Conservation (phyloP, 345 rosid species). For the Barbarea vulgaris region DNA sequence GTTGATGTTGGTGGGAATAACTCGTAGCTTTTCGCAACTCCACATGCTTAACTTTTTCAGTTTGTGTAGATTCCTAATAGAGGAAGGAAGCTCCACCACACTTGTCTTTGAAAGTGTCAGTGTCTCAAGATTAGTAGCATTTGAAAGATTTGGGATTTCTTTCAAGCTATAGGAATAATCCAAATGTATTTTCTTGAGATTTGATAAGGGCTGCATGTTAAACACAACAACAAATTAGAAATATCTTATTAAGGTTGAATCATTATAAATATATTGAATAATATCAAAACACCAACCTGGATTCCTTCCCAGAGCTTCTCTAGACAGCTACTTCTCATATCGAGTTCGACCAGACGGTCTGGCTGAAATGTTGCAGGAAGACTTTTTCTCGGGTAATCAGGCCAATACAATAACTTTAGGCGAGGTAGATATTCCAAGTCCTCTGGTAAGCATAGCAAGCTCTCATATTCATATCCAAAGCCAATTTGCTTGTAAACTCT, state of each 20-base stretch:
- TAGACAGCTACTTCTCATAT: neutral
- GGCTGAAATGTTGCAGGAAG: slow-evolving; percentile 11
- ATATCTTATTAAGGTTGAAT: neutral
- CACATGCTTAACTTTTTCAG: neutral
- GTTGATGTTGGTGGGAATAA: neutral
- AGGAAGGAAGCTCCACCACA: slow-evolving; percentile 5
- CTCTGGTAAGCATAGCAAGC: too few species aligned
- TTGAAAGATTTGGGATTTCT: slow-evolving; percentile 23
- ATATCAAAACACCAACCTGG: slow-evolving; percentile 25
- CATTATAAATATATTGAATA: neutral
- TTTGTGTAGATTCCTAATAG: neutral
- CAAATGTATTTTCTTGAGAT: slow-evolving; percentile 33
- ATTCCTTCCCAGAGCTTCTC: slow-evolving; percentile 36
- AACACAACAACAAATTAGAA: neutral
- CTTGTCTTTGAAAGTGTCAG: neutral
- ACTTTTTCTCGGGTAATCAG: neutral
- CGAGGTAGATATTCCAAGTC: slow-evolving; percentile 16
- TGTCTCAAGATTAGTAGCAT: neutral
- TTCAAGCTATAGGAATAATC: neutral
- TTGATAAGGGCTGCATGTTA: slow-evolving; percentile 22
- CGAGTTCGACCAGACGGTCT: neutral
- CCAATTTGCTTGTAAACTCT: too few species aligned
- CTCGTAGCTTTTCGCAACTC: neutral
- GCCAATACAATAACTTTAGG: slow-evolving; percentile 33
- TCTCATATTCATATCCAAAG: too few species aligned